Evolutionary conservation across 805 yeast genomes (phyloP), one percentile per base, ranked within the genome.

Genomic region (Schwanniomyces sp.): DNA sequence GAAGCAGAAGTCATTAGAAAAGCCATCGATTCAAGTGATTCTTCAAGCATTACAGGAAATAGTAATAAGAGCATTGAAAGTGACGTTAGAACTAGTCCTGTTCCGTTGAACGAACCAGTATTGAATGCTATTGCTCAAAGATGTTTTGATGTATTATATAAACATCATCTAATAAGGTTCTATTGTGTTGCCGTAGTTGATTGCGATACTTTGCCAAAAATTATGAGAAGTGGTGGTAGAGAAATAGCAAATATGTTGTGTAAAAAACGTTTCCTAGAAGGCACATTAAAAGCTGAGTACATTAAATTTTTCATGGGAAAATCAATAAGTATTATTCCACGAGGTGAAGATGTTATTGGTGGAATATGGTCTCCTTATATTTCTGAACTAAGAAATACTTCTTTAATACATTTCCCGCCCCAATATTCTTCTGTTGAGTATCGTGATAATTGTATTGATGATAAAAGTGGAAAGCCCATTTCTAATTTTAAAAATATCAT

Each of bases 211-310:
- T 71, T 94, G 24, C 97, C 99, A 3, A 80, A 96, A 59, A 85
- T 95, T 28, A 74, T 83, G 58, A 74, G 94, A 55, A 83, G 88
- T 64, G 96, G 96, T 18, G 85, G 97, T 7, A 75, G 89, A 17
- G 98, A 94, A 56, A 86, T 94, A 52, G 98, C 98, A 0, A 94
- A 91, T 56, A 88, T 84, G 86, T 78, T 84, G 58, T 90, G 88
- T 67, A 88, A 85, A 58, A 81, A 84, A 53, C 79, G 81, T 54
- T 91, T 91, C 61, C 73, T 84, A 37, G 86, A 83, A 53, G 98
- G 98, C 2, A 74, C 79, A n/a, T 69, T 94, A 18, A 76, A 81
- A n/a, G 84, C 96, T 0, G 84, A 81, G 25, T 91, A 82, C 65
- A 90, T 91, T 45, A 90, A 88, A 59, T 94, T 91, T 61, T 85